phyloP scores from a whole-genome alignment of 2,329 filamentous ascomycete species.

The Achaetomium macrosporum region DNA sequence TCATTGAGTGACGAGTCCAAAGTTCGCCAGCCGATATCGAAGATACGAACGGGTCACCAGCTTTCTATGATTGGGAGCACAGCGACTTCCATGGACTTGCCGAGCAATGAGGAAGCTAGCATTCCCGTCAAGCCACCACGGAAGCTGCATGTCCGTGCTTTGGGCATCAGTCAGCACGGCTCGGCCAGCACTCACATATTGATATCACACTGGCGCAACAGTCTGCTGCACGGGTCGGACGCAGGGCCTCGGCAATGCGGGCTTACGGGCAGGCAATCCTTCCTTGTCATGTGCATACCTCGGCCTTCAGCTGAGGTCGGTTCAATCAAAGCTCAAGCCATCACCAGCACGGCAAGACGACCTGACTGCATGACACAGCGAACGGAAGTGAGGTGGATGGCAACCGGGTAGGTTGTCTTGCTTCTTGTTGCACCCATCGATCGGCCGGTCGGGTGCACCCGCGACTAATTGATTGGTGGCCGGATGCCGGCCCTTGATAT shows the following conservation, averaged over 20 bases:
- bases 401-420: neutral
- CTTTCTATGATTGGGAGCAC: no score
- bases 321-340: neutral
- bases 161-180: conserved; percentile 11
- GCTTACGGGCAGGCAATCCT: neutral
- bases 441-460: conserved; percentile 1
- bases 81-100: no score
- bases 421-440: neutral
- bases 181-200: conserved; percentile 7
- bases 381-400: neutral
- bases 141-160: conserved; percentile 6
- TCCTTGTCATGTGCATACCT: neutral
- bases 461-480: neutral
- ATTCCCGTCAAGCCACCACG: neutral
- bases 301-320: no score
- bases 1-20: no score
- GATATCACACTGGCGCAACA: neutral
- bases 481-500: neutral
- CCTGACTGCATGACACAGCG: neutral
- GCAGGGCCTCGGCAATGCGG: neutral
- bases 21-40: no score
- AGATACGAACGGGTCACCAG: no score
- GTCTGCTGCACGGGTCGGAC: neutral
- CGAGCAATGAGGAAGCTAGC: no score
- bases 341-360: neutral